Base-by-base conservation (phyloP, 257 asterid species). In the Petunia secreta region DNA sequence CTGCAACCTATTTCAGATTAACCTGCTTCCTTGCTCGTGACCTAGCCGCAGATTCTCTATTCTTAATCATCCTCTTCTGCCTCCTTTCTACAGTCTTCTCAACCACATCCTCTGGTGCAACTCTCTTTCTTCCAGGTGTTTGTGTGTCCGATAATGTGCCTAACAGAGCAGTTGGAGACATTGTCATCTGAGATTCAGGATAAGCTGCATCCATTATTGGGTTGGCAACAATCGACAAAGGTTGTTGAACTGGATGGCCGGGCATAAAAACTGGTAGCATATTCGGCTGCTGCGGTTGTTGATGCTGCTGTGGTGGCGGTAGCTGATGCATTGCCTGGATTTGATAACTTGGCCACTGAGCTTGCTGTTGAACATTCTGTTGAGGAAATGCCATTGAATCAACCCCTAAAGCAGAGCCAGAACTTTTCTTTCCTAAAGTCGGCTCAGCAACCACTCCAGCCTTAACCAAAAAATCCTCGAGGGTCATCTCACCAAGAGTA, bases 1-100 rank as follows among this genome's bases (percentile, higher is more conserved):
- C 62, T 6, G 7, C 13, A 71, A 48, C 34, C 34, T 34, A 71
- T 71, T 50, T 11, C 62, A 71, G 50, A 73, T 6, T 36, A 75
- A 91, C 98, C 97, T 92, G 97, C 85, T 92, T 94, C 87, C 98
- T 91, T 44, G 98, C 98, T 78, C 98, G 90, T 74, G 98, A 94
- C 64, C 98, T 90, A 5, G 98, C 98, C 15, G 98, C 98, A 65
- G 98, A 94, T 84, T 94, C 98, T 89, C 98, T 78, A 68, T 94
- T 94, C 91, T 94, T 94, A 80, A 94, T 92, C 98, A 94, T 94
- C 88, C 98, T 94, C 91, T 94, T 94, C 77, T 93, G 97, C 89
- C 97, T 91, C 88, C 97, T 93, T 79, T 93, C 97, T 57, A 89
- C 95, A 73, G 92, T 89, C 89, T 85, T 93, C 75, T 94, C 97